Evolutionary conservation across 768 basidiomycete species (phyloP).

Genomic region (Xerocomus spinulosus): DNA sequence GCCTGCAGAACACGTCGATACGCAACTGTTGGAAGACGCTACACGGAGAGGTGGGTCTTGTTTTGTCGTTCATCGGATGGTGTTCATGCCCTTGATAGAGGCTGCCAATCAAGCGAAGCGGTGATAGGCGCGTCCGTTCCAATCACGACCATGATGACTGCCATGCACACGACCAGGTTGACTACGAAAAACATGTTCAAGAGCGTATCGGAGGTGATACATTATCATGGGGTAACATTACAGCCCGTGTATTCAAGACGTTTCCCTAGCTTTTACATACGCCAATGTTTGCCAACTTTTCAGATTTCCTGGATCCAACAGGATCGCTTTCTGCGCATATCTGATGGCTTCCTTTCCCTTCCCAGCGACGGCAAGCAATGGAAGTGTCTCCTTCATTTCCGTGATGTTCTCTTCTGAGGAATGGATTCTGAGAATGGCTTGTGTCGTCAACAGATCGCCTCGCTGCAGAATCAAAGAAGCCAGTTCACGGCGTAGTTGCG

Average conservation of each 20-base stretch:
- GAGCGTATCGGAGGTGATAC: background rate
- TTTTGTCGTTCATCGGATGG: background rate
- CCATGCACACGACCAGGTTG: too few species aligned
- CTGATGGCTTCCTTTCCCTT: conserved; percentile 32
- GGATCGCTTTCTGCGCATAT: conserved; percentile 58
- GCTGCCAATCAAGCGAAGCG: conserved; percentile 40
- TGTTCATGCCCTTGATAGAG: conserved; percentile 25
- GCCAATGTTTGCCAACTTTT: conserved; percentile 59
- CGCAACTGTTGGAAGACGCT: conserved; percentile 92
- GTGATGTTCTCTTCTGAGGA: conserved; percentile 31
- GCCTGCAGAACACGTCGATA: conserved; percentile 90
- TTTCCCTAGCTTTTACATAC: conserved; percentile 39
- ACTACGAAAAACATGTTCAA: background rate
- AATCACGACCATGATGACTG: too few species aligned
- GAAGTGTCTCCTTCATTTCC: conserved; percentile 39
- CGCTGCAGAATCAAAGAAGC: conserved; percentile 52
- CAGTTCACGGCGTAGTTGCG: conserved; percentile 47
- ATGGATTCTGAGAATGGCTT: conserved; percentile 41
- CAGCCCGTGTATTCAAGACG: conserved; percentile 17
- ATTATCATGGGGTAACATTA: background rate
- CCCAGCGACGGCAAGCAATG: conserved; percentile 48
- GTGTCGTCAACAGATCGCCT: conserved; percentile 38
- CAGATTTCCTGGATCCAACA: conserved; percentile 46
- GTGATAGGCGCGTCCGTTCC: conserved; percentile 13
- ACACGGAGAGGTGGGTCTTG: conserved; percentile 77